Percentiles rank a stretch among this genome's conserved stretches.
These are phyloP conservation scores for Geum urbanum DNA, from an alignment of 306 rosid species.

Conservation along the genomic window DNA sequence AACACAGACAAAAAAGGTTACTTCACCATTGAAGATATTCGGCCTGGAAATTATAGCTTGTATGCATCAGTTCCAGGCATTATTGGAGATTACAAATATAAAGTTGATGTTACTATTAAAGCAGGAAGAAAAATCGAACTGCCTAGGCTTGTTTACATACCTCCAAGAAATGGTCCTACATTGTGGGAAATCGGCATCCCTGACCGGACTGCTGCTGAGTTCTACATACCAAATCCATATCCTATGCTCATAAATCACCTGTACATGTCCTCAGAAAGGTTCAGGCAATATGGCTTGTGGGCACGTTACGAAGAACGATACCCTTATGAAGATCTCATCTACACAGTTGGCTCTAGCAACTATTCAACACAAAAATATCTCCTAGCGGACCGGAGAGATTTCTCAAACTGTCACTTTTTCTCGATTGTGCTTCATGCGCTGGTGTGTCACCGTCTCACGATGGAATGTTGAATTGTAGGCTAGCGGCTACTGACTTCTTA, in stretches of 20 bases:
- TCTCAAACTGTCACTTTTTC: too few relatives aligned
- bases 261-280: slow-evolving; percentile 34
- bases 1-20: slow-evolving; percentile 42
- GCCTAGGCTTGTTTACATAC: slow-evolving; percentile 32
- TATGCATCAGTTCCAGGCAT: slow-evolving; percentile 75
- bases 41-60: slow-evolving; percentile 57
- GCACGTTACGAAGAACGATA: slow-evolving; percentile 37
- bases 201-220: slow-evolving; percentile 73
- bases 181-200: slow-evolving; percentile 92
- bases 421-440: too few relatives aligned
- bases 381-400: too few relatives aligned
- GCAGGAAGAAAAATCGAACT: slow-evolving; percentile 35
- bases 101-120: slow-evolving; percentile 30
- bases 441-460: too few relatives aligned
- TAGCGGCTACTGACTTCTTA: too few relatives aligned
- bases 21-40: slow-evolving; percentile 44
- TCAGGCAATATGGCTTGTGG: slow-evolving; percentile 49
- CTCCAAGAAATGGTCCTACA: slow-evolving; percentile 79
- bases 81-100: slow-evolving; percentile 62
- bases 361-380: neutral
- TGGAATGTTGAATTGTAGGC: too few relatives aligned
- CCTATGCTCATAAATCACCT: slow-evolving; percentile 40
- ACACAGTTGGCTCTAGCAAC: slow-evolving; percentile 17
- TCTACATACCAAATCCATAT: slow-evolving; percentile 48
- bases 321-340: slow-evolving; percentile 36